Percentiles rank a stretch among this genome's conserved stretches.
Conservation (phyloP, 305 asterid genomes). For the Caryopteris hybrid region DNA sequence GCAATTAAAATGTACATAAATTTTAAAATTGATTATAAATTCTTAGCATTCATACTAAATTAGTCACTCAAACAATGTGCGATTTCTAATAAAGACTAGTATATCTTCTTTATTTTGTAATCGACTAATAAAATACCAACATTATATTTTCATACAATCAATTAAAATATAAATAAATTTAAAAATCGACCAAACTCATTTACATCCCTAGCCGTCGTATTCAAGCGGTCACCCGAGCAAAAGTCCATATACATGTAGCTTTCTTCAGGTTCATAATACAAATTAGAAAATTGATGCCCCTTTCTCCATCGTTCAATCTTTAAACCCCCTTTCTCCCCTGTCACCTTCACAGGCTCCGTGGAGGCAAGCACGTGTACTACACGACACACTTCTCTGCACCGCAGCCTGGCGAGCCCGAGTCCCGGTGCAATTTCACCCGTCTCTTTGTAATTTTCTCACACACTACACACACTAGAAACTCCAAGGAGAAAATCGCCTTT, state of each 20-base stretch:
- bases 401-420: slow-evolving; percentile 8
- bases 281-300: neutral
- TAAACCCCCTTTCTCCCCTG: neutral
- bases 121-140: too few relatives aligned
- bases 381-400: slow-evolving; percentile 9
- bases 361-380: slow-evolving; percentile 15
- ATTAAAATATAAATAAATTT: too few relatives aligned
- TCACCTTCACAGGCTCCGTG: neutral
- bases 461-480: neutral
- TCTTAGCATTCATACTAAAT: too few relatives aligned
- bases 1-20: too few relatives aligned
- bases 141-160: too few relatives aligned
- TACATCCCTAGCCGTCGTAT: too few relatives aligned
- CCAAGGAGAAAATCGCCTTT: neutral
- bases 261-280: neutral
- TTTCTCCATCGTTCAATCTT: neutral
- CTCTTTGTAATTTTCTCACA: neutral
- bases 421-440: slow-evolving; percentile 17
- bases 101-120: too few relatives aligned
- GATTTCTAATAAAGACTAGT: too few relatives aligned
- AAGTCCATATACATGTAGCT: neutral
- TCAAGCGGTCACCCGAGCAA: too few relatives aligned
- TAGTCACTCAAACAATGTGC: too few relatives aligned
- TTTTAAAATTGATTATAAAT: too few relatives aligned
- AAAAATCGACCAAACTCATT: too few relatives aligned